Base-by-base conservation (phyloP, 2,329 filamentous ascomycete genomes). In the Fusarium subtropicale region DNA sequence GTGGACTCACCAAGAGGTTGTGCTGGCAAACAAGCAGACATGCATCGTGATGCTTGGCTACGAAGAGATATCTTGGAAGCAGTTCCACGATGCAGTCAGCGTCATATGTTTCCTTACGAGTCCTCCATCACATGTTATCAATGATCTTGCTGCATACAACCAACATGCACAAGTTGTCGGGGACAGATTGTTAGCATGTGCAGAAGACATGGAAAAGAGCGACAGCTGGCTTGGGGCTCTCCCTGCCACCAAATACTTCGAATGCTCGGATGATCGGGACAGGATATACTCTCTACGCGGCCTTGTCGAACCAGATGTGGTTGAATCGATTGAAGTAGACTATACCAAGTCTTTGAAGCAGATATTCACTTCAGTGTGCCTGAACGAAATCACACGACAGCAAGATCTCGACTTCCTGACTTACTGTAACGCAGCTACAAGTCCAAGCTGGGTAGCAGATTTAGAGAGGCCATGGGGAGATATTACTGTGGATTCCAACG, bases 361-460 rank as follows among this genome's bases (percentile, higher is more conserved):
- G 3, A 20, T 59, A 3, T 31, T 46, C 4, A 31, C 56, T 5
- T 59, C 50, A 2, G n/a, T 38, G 5, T 55, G 26, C 5, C 16
- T 45, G 1, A 16, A 38, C 8, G 30, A 46, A 16, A 12, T 59
- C 2, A 31, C 10, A 7, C 13, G 26, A 11, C 2, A 13, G 3
- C n/a, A 15, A 0, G 10, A 31, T 18, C 50, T 59, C 5, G 16
- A 38, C 1, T 39, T 59, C 2, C 18, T 59, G 9, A 15, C 7
- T 0, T 4, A 24, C 4, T 55, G 56, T 4, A 55, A 59, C 4
- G 20, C 39, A 26, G n/a, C 24, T 5, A 24, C 15, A 10, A 20
- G 9, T 2, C 56, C 56, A 38, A 59, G 24, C n/a, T 59, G 56
- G 56, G 50, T 28, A 5, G 16, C 16, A 5, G 56, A 59, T 13